Percentiles rank a stretch among this genome's conserved stretches.
Conservation (phyloP, 2,329 filamentous ascomycete genomes). For the Myriosclerotinia curreyana region DNA sequence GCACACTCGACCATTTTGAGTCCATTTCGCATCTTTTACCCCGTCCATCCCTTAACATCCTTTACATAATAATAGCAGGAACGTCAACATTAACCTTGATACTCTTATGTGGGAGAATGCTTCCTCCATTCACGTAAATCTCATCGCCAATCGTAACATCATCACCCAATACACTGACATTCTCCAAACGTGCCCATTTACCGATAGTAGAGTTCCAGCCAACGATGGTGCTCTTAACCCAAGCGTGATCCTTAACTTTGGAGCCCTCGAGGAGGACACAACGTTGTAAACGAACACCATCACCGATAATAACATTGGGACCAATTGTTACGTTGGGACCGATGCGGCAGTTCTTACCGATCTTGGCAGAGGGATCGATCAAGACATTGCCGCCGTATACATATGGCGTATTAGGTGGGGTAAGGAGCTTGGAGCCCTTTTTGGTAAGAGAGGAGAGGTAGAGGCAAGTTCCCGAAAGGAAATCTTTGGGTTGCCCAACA, state of each 20-base stretch:
- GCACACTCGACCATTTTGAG: background rate
- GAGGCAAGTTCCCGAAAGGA: slow-evolving; percentile 91
- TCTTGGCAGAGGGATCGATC: slow-evolving; percentile 90
- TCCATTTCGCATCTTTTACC: background rate
- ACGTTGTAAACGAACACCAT: slow-evolving; percentile 90
- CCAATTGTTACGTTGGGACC: slow-evolving; percentile 96
- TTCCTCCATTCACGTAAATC: slow-evolving; percentile 97
- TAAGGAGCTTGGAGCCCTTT: slow-evolving; percentile 81
- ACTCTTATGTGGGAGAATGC: slow-evolving; percentile 94
- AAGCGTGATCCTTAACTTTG: slow-evolving; percentile 98
- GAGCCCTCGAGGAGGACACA: slow-evolving; percentile 84
- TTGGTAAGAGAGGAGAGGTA: slow-evolving; percentile 92
- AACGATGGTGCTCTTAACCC: slow-evolving; percentile 98
- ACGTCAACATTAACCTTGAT: slow-evolving; percentile 97
- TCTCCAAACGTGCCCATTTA: slow-evolving; percentile 94
- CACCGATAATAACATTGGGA: slow-evolving; percentile 85
- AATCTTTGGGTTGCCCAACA: slow-evolving; percentile 97
- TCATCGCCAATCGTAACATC: slow-evolving; percentile 97
- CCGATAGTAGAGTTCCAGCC: slow-evolving; percentile 97
- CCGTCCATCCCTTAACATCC: background rate
- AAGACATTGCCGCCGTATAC: slow-evolving; percentile 94
- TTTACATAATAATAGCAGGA: slow-evolving; percentile 66
- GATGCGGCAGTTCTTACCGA: slow-evolving; percentile 97
- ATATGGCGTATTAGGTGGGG: slow-evolving; percentile 68
- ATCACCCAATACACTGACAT: slow-evolving; percentile 95